Evolutionary conservation across 371 early-diverging fungal genomes (phyloP), one percentile per base, ranked within the genome.

Genomic region (Mucor ambiguus): DNA sequence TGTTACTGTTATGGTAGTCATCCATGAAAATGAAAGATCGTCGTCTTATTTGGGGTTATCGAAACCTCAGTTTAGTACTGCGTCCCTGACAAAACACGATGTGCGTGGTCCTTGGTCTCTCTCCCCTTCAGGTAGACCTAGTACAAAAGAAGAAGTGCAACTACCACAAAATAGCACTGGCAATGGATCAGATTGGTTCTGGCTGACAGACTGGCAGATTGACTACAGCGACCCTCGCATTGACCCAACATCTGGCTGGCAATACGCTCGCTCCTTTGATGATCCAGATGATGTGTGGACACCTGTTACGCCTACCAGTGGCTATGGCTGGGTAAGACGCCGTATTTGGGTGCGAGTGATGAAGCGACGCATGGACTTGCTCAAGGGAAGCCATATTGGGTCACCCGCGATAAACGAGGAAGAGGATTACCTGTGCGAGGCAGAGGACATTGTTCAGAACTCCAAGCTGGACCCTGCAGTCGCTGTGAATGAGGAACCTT

Each of bases 181-280:
- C 1, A 55, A 58, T 69, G 70, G 55, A 29, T 67, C 69, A 4
- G 60, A 73, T 14, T 93, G 92, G 92, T 93, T 89, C 68, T 93
- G 93, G 93, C 60, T 91, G 32, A 89, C 89, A 4, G 93, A 93
- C 48, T 93, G 93, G 93, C 78, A 82, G 20, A 74, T 90, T 24
- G 92, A 92, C 68, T 74, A 80, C 26, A 80, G 78, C 16, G 85
- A 89, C 68, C 88, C 89, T 4, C 72, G 75, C 29, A 73, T 81
- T 5, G 87, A 89, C 63, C 74, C 80, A 4, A 79, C 74, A 3
- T 82, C 87, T 2, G 89, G 89, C 0, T 89, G 90, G 88, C 87
- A 88, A 59, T 92, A 92, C 63, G 85, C 85, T 29, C 76, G 77
- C 22, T 81, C 79, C 4, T 82, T 88, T 68, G 78, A 79, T 12